Evolutionary conservation across 495 filamentous ascomycete species (phyloP).

Genomic region (Friedmanniomyces simplex): DNA sequence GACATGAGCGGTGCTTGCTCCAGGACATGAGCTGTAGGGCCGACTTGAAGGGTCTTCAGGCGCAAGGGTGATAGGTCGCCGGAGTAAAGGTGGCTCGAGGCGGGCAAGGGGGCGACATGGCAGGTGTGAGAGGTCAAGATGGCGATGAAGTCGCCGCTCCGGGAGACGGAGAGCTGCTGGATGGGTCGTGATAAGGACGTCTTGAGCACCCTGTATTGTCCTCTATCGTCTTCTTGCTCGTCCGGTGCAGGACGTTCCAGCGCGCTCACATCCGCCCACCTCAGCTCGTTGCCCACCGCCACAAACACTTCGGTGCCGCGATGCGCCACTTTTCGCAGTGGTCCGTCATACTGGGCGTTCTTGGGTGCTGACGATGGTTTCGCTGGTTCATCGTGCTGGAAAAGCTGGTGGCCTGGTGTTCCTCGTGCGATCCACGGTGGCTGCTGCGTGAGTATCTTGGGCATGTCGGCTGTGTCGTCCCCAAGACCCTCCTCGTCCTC

Average conservation of each 20-base stretch:
- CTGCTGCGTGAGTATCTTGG: conserved; percentile 67
- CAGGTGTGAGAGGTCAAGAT: conserved; percentile 75
- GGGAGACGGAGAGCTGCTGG: conserved; percentile 70
- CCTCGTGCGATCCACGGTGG: conserved; percentile 72
- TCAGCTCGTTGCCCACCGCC: conserved; percentile 71
- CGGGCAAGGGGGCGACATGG: conserved; percentile 68
- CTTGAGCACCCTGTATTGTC: conserved; percentile 44
- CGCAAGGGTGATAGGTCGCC: conserved; percentile 55
- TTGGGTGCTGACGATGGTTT: neutral
- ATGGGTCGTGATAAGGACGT: conserved; percentile 65
- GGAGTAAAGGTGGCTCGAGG: conserved; percentile 58
- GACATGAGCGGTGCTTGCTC: conserved; percentile 66
- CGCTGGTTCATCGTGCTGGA: conserved; percentile 33
- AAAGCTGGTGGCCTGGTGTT: conserved; percentile 62
- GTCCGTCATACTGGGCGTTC: conserved; percentile 34
- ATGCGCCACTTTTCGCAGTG: conserved; percentile 57
- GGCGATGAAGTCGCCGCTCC: conserved; percentile 65
- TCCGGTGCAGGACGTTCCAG: conserved; percentile 27
- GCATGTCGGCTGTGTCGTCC: conserved; percentile 43
- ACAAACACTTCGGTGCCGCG: conserved; percentile 74
- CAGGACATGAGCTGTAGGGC: conserved; percentile 78
- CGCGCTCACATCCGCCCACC: conserved; percentile 69
- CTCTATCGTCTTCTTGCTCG: conserved; percentile 5
- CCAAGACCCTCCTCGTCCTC: neutral
- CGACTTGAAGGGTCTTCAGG: conserved; percentile 72